These are phyloP conservation scores for Oryza rufipogon DNA, from an alignment of 176 grass and related monocot species.

Conservation along the genomic window DNA sequence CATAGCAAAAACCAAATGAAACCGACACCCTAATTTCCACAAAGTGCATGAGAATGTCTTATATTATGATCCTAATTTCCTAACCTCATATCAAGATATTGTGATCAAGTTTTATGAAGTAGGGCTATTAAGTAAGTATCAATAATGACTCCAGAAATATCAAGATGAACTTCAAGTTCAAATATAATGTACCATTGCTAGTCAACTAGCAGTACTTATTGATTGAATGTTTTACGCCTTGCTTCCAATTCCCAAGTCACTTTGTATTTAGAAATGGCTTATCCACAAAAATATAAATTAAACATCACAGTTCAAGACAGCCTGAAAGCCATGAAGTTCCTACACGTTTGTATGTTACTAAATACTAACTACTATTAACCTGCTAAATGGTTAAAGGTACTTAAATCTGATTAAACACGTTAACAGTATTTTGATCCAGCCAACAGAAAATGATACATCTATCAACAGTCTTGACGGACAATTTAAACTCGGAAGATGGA, in stretches of 20 bases:
- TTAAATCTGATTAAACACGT: too few species aligned
- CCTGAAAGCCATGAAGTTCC: not conserved
- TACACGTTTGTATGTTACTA: not conserved
- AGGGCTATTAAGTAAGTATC: not conserved
- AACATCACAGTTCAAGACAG: constrained; percentile 4
- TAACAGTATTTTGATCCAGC: not conserved
- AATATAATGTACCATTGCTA: not conserved
- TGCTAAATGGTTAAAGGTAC: not conserved
- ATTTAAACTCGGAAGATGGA: not conserved
- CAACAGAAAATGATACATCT: not conserved
- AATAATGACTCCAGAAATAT: not conserved
- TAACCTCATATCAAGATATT: not conserved
- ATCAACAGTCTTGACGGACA: not conserved
- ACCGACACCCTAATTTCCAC: not conserved
- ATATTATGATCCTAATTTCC: not conserved
- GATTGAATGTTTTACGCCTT: not conserved
- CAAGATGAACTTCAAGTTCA: not conserved
- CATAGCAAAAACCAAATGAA: not conserved
- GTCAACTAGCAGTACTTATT: not conserved
- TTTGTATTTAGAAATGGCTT: not conserved
- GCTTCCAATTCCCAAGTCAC: not conserved
- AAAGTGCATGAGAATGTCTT: not conserved
- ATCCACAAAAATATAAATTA: not conserved
- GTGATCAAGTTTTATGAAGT: not conserved
- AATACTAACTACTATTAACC: not conserved